phyloP scores from a whole-genome alignment of 169 alveolate species.

The Plasmodium ovale region DNA sequence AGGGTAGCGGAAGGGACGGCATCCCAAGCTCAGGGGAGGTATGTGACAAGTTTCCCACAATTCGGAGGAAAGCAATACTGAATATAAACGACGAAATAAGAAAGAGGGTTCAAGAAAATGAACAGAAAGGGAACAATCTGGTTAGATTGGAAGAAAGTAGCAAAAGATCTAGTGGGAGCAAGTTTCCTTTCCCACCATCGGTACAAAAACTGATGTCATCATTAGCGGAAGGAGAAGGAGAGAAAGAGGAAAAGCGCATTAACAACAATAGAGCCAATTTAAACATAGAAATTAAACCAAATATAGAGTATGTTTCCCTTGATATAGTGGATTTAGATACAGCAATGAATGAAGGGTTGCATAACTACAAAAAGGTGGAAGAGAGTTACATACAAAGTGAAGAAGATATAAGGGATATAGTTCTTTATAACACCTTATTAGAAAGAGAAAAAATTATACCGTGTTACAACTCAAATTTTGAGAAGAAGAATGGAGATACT shows the following conservation, averaged over 20 bases:
- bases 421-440: constrained; percentile 26
- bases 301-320: constrained; percentile 27
- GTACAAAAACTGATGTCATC: not conserved
- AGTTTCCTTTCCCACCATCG: not conserved
- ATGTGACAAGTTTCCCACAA: not conserved
- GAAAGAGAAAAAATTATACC: constrained; percentile 11
- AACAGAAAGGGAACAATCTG: not conserved
- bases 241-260: not conserved
- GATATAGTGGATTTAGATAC: constrained; percentile 47
- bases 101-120: not conserved
- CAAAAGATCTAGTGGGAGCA: not conserved
- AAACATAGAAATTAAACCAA: constrained; percentile 18
- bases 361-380: constrained; percentile 37
- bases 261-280: constrained; percentile 42
- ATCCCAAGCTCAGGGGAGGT: not conserved
- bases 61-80: not conserved
- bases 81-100: constrained; percentile 34
- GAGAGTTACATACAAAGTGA: constrained; percentile 55
- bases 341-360: constrained; percentile 56
- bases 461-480: not conserved
- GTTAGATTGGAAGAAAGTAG: not conserved
- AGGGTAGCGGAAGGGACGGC: too few relatives aligned
- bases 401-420: constrained; percentile 35
- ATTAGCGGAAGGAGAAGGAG: not conserved
- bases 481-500: constrained; percentile 1